phyloP scores from a whole-genome alignment of 176 grass and related monocot species.

The Lolium rigidum region DNA sequence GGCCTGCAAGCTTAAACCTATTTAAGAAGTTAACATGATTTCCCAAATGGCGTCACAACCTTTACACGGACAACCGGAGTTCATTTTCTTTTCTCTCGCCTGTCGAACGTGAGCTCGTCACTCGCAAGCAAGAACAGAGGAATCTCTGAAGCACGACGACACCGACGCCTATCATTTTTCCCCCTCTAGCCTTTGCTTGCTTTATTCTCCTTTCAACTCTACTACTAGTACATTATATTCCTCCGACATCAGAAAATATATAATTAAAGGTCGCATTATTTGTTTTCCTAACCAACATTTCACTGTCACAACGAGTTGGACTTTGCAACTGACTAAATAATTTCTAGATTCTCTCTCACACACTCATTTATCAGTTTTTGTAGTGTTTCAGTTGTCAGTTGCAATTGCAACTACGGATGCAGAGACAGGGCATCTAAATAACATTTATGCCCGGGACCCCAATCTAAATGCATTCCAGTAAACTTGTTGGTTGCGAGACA shows the following conservation, averaged over 20 bases:
- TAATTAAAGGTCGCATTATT: neutral
- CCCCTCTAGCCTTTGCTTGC: neutral
- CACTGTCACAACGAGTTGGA: neutral
- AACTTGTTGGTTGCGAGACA: slow-evolving; percentile 2
- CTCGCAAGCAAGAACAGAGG: neutral
- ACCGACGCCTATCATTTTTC: neutral
- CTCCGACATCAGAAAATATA: neutral
- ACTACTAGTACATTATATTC: slow-evolving; percentile 9
- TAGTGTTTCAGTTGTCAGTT: neutral
- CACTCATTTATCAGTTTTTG: neutral
- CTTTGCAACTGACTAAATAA: slow-evolving; percentile 7
- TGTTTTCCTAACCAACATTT: slow-evolving; percentile 26
- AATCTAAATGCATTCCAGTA: slow-evolving; percentile 1
- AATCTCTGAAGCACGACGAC: neutral
- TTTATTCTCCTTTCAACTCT: slow-evolving; percentile 5
- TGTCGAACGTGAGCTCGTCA: neutral
- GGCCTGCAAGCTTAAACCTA: neutral
- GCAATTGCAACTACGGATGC: neutral
- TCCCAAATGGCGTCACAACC: neutral
- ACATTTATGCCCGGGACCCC: slow-evolving; percentile 16
- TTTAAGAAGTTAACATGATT: neutral
- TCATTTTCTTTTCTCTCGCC: neutral
- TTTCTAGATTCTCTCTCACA: neutral
- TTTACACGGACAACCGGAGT: neutral
- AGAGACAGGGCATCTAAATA: slow-evolving; percentile 16